These are phyloP conservation scores for Fusarium sororula DNA, from an alignment of 2,329 filamentous ascomycete species.

Conservation along the genomic window DNA sequence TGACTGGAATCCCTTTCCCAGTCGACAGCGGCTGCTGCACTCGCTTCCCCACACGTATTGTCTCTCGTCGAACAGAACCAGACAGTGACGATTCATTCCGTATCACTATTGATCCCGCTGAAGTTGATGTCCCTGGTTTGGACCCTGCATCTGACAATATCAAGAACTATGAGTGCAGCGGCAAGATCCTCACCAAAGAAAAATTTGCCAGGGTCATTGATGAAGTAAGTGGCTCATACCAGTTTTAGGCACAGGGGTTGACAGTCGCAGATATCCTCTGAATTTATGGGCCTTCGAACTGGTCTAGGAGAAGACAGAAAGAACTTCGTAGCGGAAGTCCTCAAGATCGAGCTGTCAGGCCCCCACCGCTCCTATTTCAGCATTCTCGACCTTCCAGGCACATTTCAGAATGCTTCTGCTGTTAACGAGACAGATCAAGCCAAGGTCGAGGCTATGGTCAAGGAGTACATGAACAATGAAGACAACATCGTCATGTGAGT, in stretches of 20 bases:
- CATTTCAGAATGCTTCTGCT: slow-evolving; percentile 37
- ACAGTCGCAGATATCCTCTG: slow-evolving; percentile 37
- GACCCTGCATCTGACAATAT: slow-evolving; percentile 22
- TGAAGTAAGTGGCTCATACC: slow-evolving; percentile 32
- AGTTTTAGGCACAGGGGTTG: neutral
- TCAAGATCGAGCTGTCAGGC: slow-evolving; percentile 50
- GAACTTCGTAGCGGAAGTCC: slow-evolving; percentile 50
- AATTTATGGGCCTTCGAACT: slow-evolving; percentile 45
- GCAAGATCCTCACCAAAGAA: slow-evolving; percentile 41
- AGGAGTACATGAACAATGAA: slow-evolving; percentile 47
- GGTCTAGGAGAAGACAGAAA: slow-evolving; percentile 36
- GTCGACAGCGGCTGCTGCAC: slow-evolving; percentile 47
- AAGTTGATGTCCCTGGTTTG: slow-evolving; percentile 35
- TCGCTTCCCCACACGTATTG: slow-evolving; percentile 50
- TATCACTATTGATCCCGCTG: slow-evolving; percentile 45
- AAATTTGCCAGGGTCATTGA: slow-evolving; percentile 45
- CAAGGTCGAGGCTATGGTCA: slow-evolving; percentile 46
- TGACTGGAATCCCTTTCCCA: slow-evolving; percentile 51
- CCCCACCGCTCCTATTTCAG: slow-evolving; percentile 49
- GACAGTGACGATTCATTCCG: slow-evolving; percentile 42
- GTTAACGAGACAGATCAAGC: slow-evolving; percentile 45
- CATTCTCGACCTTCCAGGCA: slow-evolving; percentile 51
- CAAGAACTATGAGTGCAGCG: slow-evolving; percentile 35
- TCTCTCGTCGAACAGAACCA: slow-evolving; percentile 47
- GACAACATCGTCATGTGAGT: slow-evolving; percentile 53